phyloP scores from a whole-genome alignment of 2,329 filamentous ascomycete genomes.

The Aspergillus piperis region DNA sequence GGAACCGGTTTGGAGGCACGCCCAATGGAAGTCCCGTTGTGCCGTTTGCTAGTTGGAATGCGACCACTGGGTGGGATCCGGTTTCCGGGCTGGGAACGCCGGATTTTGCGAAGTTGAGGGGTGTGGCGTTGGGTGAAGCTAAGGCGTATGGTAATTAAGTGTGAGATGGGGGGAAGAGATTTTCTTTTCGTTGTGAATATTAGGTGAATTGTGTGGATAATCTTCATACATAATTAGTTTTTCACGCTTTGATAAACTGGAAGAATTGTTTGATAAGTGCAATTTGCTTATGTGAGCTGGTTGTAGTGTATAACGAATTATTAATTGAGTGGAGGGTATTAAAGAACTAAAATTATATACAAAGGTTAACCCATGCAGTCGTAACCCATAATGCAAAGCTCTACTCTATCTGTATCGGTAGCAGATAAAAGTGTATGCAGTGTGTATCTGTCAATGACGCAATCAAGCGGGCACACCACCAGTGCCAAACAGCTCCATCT shows the following conservation, averaged over 20 bases:
- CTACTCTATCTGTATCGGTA: not conserved
- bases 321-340: not conserved
- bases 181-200: too few species aligned
- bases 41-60: conserved; percentile 53
- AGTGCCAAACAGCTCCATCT: conserved; percentile 69
- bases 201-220: too few species aligned
- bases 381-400: not conserved
- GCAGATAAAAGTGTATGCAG: not conserved
- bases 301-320: not conserved
- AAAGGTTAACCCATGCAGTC: not conserved
- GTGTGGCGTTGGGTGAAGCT: conserved; percentile 1
- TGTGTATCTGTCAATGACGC: not conserved
- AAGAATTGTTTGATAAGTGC: too few species aligned
- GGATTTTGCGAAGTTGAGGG: conserved; percentile 29
- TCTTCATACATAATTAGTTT: too few species aligned
- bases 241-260: too few species aligned
- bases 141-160: not conserved
- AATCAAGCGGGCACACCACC: conserved; percentile 40
- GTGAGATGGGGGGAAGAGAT: not conserved
- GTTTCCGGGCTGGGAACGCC: conserved; percentile 49
- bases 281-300: too few species aligned
- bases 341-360: not conserved
- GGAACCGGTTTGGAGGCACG: conserved; percentile 44
- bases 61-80: conserved; percentile 54
- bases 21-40: conserved; percentile 42